Conservation (phyloP, 805 yeast genomes). For the Candida gorgasii region DNA sequence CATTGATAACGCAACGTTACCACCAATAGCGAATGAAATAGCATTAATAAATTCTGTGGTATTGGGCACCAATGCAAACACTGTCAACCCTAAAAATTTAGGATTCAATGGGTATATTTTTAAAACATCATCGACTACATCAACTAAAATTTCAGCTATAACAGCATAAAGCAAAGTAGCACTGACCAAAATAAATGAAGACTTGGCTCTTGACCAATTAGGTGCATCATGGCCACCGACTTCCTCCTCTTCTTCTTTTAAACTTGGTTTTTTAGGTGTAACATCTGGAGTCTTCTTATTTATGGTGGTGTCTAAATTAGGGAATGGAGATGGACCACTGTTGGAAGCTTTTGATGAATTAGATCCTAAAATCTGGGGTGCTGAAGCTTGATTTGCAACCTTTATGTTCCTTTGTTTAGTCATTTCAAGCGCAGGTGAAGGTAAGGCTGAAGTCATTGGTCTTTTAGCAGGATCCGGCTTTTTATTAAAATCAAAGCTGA, state of each 20-base stretch:
- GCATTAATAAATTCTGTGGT: constrained; percentile 97
- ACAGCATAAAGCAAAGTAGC: constrained; percentile 89
- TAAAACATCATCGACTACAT: constrained; percentile 87
- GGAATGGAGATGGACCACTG: constrained; percentile 1
- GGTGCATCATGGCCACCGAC: constrained; percentile 94
- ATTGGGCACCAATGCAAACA: constrained; percentile 94
- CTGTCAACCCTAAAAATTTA: constrained; percentile 87
- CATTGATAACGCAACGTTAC: constrained; percentile 94
- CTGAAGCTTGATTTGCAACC: constrained; percentile 1
- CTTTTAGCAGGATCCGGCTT: constrained; percentile 8
- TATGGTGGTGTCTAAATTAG: background rate
- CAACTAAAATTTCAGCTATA: constrained; percentile 92
- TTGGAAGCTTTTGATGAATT: background rate
- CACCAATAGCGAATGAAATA: constrained; percentile 92
- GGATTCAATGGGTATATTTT: constrained; percentile 80
- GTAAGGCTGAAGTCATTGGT: constrained; percentile 12
- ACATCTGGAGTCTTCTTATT: constrained; percentile 7
- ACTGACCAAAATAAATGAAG: constrained; percentile 75
- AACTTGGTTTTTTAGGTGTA: constrained; percentile 1
- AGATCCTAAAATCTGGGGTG: background rate
- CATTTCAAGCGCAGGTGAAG: constrained; percentile 22
- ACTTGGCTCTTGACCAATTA: constrained; percentile 88
- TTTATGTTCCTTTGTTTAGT: constrained; percentile 19
- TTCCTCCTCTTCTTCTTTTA: constrained; percentile 27
- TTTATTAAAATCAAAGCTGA: constrained; percentile 23